Evolutionary conservation across 2,329 filamentous ascomycete species (phyloP).

Genomic region (Pseudocercospora musae): DNA sequence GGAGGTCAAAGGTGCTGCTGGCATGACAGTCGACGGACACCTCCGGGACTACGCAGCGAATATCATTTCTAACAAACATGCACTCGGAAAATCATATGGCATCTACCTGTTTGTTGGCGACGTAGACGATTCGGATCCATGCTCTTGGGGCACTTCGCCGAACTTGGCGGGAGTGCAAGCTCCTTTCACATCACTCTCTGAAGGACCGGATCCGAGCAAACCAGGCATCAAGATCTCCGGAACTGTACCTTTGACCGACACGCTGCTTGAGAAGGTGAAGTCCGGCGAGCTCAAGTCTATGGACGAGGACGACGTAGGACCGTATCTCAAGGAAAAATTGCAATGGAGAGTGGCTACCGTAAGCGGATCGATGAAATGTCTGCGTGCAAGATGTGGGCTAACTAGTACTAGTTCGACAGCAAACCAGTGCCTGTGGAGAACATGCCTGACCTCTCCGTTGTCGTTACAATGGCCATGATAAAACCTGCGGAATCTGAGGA

Average conservation of each 20-base stretch:
- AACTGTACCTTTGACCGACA: constrained; percentile 8
- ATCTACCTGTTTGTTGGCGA: constrained; percentile 67
- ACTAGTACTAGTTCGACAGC: constrained; percentile 35
- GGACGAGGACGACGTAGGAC: constrained; percentile 5
- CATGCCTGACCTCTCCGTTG: constrained; percentile 39
- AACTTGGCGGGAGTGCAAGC: constrained; percentile 63
- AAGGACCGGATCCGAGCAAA: neutral
- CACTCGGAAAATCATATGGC: constrained; percentile 59
- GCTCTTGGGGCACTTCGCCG: constrained; percentile 51
- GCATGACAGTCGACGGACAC: constrained; percentile 36
- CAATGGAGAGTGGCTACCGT: constrained; percentile 13
- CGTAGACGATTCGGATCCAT: constrained; percentile 42
- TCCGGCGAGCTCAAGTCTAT: constrained; percentile 8
- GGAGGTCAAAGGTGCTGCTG: constrained; percentile 20
- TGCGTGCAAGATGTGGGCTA: neutral
- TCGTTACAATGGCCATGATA: constrained; percentile 40
- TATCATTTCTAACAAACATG: constrained; percentile 59
- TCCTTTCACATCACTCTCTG: constrained; percentile 38
- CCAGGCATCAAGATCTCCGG: constrained; percentile 3
- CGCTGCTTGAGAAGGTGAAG: constrained; percentile 5
- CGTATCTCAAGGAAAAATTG: neutral
- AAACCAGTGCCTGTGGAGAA: constrained; percentile 33
- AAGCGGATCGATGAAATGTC: neutral
- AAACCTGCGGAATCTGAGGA: constrained; percentile 34
- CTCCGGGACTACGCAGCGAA: constrained; percentile 68